Base-by-base conservation (phyloP, 257 asterid genomes). In the Mentha longifolia region DNA sequence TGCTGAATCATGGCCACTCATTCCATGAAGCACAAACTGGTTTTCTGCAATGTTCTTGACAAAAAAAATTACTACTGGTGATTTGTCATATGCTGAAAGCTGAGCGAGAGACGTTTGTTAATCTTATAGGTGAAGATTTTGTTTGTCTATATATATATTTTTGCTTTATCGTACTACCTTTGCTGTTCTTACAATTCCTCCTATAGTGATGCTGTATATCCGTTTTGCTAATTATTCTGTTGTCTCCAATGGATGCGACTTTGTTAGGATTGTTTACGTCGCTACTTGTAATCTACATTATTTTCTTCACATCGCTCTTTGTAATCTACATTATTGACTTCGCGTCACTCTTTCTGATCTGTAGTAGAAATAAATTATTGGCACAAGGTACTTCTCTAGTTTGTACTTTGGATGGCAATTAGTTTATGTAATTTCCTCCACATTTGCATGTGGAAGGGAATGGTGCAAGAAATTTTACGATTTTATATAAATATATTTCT, bases 41-140 rank as follows among this genome's bases (percentile, higher is more conserved):
- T 63, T 76, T 67, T 73, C 49, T 43, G 60, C 77, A 69, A 61
- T 42, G 55, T 68, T 39, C 61, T 67, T 43, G 68, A 39, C 9
- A 11, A 55, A 55, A 55, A 55, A 47, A 28, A 55, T 22, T 10
- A 6, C 11, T 5, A 57, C 5, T 57, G 41, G 10, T 57, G 63
- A 65, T 6, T 6, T 49, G 50, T 13, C 41, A n/a, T 61, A 46
- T 37, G 57, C 42, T 56, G 43, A 41, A 22, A 39, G 67, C 51
- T 41, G 15, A 56, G 58, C n/a, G 52, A 63, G 74, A 41, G 75
- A 37, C 35, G 33, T 9, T 66, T 31, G 60, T 64, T 51, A 52
- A 42, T 51, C 39, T 4, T 50, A 50, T 39, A 61, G 61, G 58
- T 67, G 49, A 49, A n/a, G 57, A 28, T 31, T 61, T 66, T 16